These are phyloP conservation scores for Ophiocordyceps australis DNA, from an alignment of 2,329 filamentous ascomycete genomes.

Conservation along the genomic window DNA sequence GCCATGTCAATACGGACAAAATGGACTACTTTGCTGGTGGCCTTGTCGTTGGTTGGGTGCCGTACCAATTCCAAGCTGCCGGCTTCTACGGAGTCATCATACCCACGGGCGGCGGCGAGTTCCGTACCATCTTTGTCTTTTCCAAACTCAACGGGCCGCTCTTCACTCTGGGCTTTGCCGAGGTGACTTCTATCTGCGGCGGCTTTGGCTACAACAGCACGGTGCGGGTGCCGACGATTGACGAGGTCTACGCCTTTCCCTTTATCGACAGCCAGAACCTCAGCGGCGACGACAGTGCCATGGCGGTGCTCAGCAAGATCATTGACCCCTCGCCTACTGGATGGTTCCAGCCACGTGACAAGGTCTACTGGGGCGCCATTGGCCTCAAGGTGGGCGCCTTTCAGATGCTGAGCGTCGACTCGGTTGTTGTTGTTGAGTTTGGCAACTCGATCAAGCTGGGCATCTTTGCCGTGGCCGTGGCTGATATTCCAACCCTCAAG, in stretches of 20 bases:
- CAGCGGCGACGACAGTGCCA: constrained; percentile 1
- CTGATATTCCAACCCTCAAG: constrained; percentile 9
- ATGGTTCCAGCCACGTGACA: constrained; percentile 13
- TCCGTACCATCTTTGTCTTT: constrained; percentile 17
- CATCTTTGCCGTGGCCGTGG: constrained; percentile 13
- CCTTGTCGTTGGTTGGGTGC: constrained; percentile 12
- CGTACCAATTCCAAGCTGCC: constrained; percentile 18
- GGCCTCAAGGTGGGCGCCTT: constrained; percentile 20
- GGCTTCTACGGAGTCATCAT: constrained; percentile 16
- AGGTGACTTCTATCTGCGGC: constrained; percentile 13
- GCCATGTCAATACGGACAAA: constrained; percentile 7
- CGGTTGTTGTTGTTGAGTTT: constrained; percentile 16
- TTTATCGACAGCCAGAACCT: constrained; percentile 3
- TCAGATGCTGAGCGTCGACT: constrained; percentile 15
- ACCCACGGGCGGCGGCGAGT: constrained; percentile 3
- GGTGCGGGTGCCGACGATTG: constrained; percentile 11
- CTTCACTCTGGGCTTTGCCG: constrained; percentile 16
- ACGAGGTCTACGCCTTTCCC: constrained; percentile 5
- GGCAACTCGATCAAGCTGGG: constrained; percentile 11
- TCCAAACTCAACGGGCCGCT: constrained; percentile 19
- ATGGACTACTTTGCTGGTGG: constrained; percentile 17
- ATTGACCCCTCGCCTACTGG: constrained; percentile 2
- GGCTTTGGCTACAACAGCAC: constrained; percentile 22
- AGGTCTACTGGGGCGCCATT: constrained; percentile 16
- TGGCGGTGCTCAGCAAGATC: constrained; percentile 1